These are phyloP conservation scores for Xenosphaeropsis pyriputrescens DNA, from an alignment of 2,329 filamentous ascomycete species.

Conservation along the genomic window DNA sequence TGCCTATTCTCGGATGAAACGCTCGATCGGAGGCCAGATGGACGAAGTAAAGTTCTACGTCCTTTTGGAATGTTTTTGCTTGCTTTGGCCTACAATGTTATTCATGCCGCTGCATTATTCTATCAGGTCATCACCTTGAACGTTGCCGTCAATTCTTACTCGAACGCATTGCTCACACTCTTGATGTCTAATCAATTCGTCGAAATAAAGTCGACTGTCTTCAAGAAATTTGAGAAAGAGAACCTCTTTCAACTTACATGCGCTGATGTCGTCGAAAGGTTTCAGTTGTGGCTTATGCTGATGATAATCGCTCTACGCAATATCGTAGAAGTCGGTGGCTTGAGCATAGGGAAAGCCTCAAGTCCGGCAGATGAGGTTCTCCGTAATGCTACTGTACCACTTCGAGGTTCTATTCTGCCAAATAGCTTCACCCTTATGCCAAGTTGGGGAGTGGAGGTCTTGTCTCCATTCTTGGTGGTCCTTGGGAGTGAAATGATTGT, in stretches of 20 bases:
- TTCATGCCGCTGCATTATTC: slow-evolving; percentile 78
- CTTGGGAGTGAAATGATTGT: slow-evolving; percentile 94
- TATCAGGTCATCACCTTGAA: slow-evolving; percentile 97
- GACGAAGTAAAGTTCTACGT: slow-evolving; percentile 78
- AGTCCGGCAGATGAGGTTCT: slow-evolving; percentile 29
- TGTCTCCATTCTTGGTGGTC: slow-evolving; percentile 87
- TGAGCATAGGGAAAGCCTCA: slow-evolving; percentile 39
- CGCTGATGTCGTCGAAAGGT: slow-evolving; percentile 90
- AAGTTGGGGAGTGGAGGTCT: slow-evolving; percentile 72
- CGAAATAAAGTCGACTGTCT: slow-evolving; percentile 95
- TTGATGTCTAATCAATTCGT: slow-evolving; percentile 97
- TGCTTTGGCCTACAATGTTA: slow-evolving; percentile 73
- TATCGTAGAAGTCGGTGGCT: slow-evolving; percentile 83
- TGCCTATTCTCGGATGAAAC: slow-evolving; percentile 91
- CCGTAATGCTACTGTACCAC: slow-evolving; percentile 39
- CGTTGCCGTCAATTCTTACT: slow-evolving; percentile 96
- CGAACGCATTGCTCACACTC: slow-evolving; percentile 83
- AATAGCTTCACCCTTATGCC: slow-evolving; percentile 86
- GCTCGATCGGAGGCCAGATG: slow-evolving; percentile 72
- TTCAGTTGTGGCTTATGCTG: slow-evolving; percentile 95
- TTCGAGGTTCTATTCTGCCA: slow-evolving; percentile 65
- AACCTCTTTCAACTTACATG: slow-evolving; percentile 94
- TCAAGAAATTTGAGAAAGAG: slow-evolving; percentile 98
- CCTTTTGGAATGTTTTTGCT: slow-evolving; percentile 87
- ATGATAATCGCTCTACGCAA: slow-evolving; percentile 93